Evolutionary conservation across 371 early-diverging fungal genomes (phyloP).

Genomic region (Mortierella polycephala): DNA sequence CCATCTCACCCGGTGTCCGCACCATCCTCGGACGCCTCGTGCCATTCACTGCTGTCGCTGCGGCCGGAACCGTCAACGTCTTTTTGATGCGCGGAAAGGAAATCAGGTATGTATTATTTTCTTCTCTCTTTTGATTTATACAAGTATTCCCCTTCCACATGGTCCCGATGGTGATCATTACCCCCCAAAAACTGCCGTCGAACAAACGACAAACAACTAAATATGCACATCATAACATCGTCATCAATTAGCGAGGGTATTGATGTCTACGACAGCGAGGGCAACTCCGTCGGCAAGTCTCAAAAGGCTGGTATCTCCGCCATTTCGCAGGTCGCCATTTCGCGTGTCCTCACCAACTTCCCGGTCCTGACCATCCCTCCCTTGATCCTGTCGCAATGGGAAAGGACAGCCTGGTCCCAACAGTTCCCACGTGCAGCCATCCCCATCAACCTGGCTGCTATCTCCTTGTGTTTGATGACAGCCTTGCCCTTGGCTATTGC

Average conservation of each 20-base stretch:
- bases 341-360: conserved; percentile 78
- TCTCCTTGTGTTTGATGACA: conserved; percentile 75
- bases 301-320: conserved; percentile 75
- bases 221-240: too few species aligned
- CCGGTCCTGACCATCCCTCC: conserved; percentile 82
- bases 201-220: too few species aligned
- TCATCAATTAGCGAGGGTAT: conserved; percentile 70
- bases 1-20: conserved; percentile 58
- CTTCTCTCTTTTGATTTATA: conserved; percentile 3
- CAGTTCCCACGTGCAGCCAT: conserved; percentile 62
- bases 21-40: conserved; percentile 69
- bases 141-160: not conserved
- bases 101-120: conserved; percentile 55
- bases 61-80: conserved; percentile 86
- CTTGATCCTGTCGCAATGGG: conserved; percentile 70
- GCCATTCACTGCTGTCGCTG: conserved; percentile 85
- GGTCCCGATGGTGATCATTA: too few species aligned
- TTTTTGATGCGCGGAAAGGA: conserved; percentile 90
- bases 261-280: conserved; percentile 70
- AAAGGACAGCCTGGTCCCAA: conserved; percentile 65
- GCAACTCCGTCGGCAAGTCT: conserved; percentile 74
- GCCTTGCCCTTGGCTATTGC: conserved; percentile 86
- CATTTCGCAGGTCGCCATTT: conserved; percentile 81
- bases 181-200: too few species aligned
- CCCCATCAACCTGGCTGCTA: conserved; percentile 73